A percentile compares a stretch with the other conserved stretches of the same genome.
phyloP scores from a whole-genome alignment of 495 filamentous ascomycete species.

The Saxispiralis lemnorum region DNA sequence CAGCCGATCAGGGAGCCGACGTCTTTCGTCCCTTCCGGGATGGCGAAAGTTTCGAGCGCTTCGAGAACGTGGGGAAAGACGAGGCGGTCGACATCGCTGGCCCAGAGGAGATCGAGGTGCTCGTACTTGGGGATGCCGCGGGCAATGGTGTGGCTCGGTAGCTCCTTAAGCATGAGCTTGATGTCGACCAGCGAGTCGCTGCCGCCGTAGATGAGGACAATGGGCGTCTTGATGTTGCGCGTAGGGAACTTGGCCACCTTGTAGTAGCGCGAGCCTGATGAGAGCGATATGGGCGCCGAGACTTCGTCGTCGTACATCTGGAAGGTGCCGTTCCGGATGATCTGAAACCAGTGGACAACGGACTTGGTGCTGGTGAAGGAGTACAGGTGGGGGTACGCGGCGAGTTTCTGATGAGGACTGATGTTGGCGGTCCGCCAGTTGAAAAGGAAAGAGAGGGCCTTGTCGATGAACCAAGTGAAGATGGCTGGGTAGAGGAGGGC shows the following conservation, averaged over 20 bases:
- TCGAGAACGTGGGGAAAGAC: slow-evolving; percentile 85
- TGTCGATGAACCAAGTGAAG: slow-evolving; percentile 77
- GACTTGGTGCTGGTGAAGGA: slow-evolving; percentile 91
- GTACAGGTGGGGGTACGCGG: slow-evolving; percentile 90
- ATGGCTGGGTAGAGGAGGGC: slow-evolving; percentile 87
- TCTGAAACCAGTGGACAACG: slow-evolving; percentile 98
- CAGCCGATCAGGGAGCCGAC: no score
- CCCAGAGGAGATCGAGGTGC: slow-evolving; percentile 95
- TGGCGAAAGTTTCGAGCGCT: slow-evolving; percentile 43
- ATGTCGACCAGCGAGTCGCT: slow-evolving; percentile 94
- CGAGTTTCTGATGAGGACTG: slow-evolving; percentile 71
- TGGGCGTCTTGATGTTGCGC: slow-evolving; percentile 87
- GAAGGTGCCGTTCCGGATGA: slow-evolving; percentile 84
- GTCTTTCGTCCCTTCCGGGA: neutral
- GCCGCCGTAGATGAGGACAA: slow-evolving; percentile 83
- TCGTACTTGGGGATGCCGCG: slow-evolving; percentile 80
- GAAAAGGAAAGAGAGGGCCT: slow-evolving; percentile 65
- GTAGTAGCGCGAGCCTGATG: slow-evolving; percentile 42
- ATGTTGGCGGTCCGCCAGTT: slow-evolving; percentile 83
- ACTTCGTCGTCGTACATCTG: slow-evolving; percentile 98
- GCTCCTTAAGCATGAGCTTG: slow-evolving; percentile 68
- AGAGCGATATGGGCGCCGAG: slow-evolving; percentile 40
- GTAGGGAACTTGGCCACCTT: slow-evolving; percentile 95
- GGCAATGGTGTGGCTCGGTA: slow-evolving; percentile 67
- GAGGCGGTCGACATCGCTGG: slow-evolving; percentile 45